Evolutionary conservation across 177 flowering plant species (phyloP).

Genomic region (Vitis hybrid): DNA sequence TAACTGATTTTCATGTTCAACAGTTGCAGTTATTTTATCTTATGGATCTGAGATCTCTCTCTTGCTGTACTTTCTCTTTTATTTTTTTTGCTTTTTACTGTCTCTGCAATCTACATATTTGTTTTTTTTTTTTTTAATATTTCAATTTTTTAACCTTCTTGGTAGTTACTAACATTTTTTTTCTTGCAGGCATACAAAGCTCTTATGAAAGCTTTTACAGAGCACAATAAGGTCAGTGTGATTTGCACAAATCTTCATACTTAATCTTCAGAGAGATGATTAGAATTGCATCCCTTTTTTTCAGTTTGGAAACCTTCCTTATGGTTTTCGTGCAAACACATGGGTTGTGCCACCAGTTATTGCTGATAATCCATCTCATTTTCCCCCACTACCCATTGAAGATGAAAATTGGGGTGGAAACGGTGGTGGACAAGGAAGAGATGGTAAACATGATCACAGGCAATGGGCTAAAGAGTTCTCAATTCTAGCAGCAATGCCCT

Average conservation of each 20-base stretch:
- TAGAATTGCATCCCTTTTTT: constrained; percentile 4
- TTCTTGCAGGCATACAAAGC: constrained; percentile 74
- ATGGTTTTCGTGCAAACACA: constrained; percentile 90
- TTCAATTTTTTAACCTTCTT: neutral
- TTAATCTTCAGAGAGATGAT: neutral
- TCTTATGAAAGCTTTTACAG: constrained; percentile 88
- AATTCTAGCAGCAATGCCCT: constrained; percentile 82
- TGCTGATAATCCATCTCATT: constrained; percentile 65
- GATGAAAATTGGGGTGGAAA: constrained; percentile 95
- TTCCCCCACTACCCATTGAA: constrained; percentile 76
- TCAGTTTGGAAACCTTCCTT: constrained; percentile 97
- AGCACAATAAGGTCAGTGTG: constrained; percentile 76
- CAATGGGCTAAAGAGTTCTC: constrained; percentile 84
- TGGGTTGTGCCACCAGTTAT: constrained; percentile 88
- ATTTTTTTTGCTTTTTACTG: neutral
- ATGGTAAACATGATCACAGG: constrained; percentile 61
- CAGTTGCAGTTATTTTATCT: neutral
- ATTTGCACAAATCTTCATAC: neutral
- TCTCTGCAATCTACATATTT: neutral
- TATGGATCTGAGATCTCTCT: constrained; percentile 3
- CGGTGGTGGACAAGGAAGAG: constrained; percentile 90
- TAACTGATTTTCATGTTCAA: neutral
- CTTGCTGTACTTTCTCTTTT: neutral
- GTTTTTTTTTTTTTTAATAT: neutral
- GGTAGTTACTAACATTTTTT: neutral